phyloP scores from a whole-genome alignment of 108 stramenopile species.

The Fragilaria crotonensis region DNA sequence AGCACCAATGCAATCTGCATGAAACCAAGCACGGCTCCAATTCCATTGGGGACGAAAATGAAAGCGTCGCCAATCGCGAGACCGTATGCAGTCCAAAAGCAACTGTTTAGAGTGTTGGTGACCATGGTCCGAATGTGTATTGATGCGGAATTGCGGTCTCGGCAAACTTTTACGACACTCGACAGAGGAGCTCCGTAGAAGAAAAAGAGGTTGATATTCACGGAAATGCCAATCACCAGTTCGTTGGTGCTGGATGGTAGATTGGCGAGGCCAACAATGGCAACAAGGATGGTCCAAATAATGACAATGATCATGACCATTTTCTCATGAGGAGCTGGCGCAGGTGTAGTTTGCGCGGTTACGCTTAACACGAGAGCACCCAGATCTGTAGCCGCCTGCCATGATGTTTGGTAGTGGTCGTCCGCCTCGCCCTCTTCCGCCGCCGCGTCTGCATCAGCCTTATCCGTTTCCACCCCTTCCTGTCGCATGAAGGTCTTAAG shows the following conservation, averaged over 20 bases:
- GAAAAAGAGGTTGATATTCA: constrained; percentile 69
- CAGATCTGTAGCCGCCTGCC: constrained; percentile 11
- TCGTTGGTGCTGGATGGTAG: constrained; percentile 21
- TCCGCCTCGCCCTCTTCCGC: no score
- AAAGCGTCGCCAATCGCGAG: constrained; percentile 58
- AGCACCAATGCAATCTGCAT: constrained; percentile 43
- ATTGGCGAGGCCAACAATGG: constrained; percentile 26
- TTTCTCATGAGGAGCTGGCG: constrained; percentile 57
- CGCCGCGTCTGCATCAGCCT: not conserved
- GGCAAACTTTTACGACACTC: constrained; percentile 51
- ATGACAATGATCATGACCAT: constrained; percentile 38
- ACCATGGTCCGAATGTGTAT: constrained; percentile 71
- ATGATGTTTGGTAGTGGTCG: not conserved
- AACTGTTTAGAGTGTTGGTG: constrained; percentile 56
- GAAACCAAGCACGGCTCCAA: constrained; percentile 55
- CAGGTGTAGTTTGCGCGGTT: constrained; percentile 43
- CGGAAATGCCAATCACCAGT: constrained; percentile 48
- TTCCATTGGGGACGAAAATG: constrained; percentile 65
- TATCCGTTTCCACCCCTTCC: not conserved
- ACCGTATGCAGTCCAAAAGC: constrained; percentile 69
- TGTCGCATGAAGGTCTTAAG: not conserved
- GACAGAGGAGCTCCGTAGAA: constrained; percentile 81
- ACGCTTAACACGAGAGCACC: constrained; percentile 47
- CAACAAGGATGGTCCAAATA: constrained; percentile 40
- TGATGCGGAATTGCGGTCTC: constrained; percentile 32